Conservation (phyloP, 2,329 filamentous ascomycete genomes). For the Diaporthe vaccinii region DNA sequence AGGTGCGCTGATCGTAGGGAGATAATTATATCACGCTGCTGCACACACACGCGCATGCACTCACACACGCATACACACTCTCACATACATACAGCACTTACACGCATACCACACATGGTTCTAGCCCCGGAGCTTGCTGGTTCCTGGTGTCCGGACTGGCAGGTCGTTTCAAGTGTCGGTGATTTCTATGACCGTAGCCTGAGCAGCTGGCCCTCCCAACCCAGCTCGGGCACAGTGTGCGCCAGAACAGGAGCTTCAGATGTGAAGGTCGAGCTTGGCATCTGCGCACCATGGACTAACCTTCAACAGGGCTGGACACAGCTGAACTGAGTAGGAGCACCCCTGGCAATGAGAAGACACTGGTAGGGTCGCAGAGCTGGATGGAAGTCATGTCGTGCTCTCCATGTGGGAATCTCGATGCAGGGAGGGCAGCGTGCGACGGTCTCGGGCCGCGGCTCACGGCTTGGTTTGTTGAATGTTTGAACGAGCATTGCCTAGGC, state of each 20-base stretch:
- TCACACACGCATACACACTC: neutral
- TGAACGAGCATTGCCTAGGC: neutral
- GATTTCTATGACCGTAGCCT: neutral
- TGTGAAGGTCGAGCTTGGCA: slow-evolving; percentile 14
- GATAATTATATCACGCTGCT: slow-evolving; percentile 13
- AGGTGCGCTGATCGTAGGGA: neutral
- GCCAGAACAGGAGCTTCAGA: neutral
- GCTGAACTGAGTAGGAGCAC: neutral
- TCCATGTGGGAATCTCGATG: slow-evolving; percentile 25
- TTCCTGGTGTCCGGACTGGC: slow-evolving; percentile 24
- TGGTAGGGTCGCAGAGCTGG: neutral
- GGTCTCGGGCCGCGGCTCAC: slow-evolving; percentile 24
- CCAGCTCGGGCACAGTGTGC: neutral
- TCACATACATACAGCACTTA: neutral
- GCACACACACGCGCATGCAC: neutral
- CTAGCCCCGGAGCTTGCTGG: slow-evolving; percentile 17
- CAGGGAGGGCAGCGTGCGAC: slow-evolving; percentile 19
- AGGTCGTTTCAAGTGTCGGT: slow-evolving; percentile 29
- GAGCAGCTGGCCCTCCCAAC: neutral
- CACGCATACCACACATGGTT: neutral
- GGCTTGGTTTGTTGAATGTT: slow-evolving; percentile 2
- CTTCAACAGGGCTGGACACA: neutral
- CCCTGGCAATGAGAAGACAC: neutral
- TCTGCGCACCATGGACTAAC: slow-evolving; percentile 2
- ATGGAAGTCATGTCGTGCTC: neutral